phyloP scores from a whole-genome alignment of 345 rosid genomes.

The Euphorbia lathyris region DNA sequence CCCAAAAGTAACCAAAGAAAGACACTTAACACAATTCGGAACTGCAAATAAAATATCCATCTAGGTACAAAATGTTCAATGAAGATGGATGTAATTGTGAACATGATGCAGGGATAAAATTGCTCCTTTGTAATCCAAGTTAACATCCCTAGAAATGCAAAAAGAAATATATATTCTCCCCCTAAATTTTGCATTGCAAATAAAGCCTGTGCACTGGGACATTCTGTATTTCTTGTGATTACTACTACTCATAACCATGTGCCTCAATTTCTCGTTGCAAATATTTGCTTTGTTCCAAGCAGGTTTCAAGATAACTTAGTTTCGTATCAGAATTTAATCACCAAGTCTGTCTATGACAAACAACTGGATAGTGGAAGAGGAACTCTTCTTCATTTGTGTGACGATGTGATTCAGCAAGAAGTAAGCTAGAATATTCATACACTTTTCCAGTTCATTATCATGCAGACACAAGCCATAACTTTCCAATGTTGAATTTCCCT shows the following conservation, averaged over 20 bases:
- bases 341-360: slow-evolving; percentile 43
- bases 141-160: background rate
- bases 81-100: background rate
- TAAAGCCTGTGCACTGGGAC: background rate
- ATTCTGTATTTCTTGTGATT: background rate
- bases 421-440: background rate
- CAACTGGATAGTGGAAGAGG: slow-evolving; percentile 87
- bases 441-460: background rate
- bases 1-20: too few relatives aligned
- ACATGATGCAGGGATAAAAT: background rate
- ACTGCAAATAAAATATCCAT: background rate
- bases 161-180: background rate
- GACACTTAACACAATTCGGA: background rate
- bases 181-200: background rate
- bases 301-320: slow-evolving; percentile 24
- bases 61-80: background rate
- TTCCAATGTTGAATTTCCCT: background rate
- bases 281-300: background rate
- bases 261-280: background rate
- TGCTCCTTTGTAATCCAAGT: background rate
- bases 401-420: slow-evolving; percentile 38
- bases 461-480: background rate
- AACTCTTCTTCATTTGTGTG: slow-evolving; percentile 80
- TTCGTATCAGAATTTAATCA: slow-evolving; percentile 23
- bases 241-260: background rate